A percentile compares a stretch with the other conserved stretches of the same genome.
These are phyloP conservation scores for Claviceps pusilla DNA, from an alignment of 2,329 filamentous ascomycete species.

Conservation along the genomic window DNA sequence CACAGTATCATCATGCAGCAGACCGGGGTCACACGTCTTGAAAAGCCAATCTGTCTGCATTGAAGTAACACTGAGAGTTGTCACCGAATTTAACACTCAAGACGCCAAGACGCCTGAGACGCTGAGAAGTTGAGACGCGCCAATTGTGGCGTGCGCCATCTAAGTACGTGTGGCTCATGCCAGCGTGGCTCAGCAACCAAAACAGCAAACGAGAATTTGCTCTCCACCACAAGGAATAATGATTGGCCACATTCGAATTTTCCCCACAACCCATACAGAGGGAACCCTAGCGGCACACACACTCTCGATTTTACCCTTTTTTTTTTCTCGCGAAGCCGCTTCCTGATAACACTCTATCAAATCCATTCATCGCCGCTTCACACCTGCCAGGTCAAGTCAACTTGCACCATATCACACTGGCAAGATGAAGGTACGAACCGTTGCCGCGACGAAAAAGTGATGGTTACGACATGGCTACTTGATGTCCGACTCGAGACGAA, in stretches of 20 bases:
- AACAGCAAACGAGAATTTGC: background rate
- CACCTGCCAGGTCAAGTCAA: conserved; percentile 26
- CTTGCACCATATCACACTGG: conserved; percentile 30
- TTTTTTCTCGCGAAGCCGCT: conserved; percentile 17
- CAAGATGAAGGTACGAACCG: conserved; percentile 31
- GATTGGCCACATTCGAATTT: conserved; percentile 17
- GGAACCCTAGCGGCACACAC: conserved; percentile 29
- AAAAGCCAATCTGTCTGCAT: too few relatives aligned
- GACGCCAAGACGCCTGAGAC: too few relatives aligned
- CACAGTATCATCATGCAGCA: too few relatives aligned
- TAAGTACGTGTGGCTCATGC: conserved; percentile 2
- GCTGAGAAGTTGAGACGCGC: too few relatives aligned
- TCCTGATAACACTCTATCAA: background rate
- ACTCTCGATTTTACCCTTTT: conserved; percentile 25
- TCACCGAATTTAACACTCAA: too few relatives aligned
- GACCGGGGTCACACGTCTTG: background rate
- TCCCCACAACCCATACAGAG: conserved; percentile 7
- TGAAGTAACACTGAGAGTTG: too few relatives aligned
- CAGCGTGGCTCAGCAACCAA: background rate
- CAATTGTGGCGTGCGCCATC: conserved; percentile 2
- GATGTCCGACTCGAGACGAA: background rate
- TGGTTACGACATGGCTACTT: background rate
- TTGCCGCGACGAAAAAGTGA: background rate
- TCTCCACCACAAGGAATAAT: conserved; percentile 3
- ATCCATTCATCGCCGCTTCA: conserved; percentile 20